A percentile compares a stretch with the other conserved stretches of the same genome.
Conservation (phyloP, 1,284 basidiomycete genomes). For the Sanghuangporus weigelae region DNA sequence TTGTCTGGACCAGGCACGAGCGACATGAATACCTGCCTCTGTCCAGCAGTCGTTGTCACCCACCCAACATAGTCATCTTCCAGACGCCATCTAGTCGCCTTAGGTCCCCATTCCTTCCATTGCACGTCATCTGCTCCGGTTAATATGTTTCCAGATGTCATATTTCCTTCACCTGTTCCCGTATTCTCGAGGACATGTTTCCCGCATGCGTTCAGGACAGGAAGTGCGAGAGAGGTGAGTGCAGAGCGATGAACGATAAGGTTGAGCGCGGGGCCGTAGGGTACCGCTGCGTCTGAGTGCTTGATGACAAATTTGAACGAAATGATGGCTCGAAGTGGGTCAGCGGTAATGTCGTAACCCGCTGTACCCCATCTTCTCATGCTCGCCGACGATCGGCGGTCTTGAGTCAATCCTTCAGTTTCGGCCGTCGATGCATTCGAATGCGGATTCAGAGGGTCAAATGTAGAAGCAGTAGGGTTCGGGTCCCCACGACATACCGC, state of each 20-base stretch:
- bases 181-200: not conserved
- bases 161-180: not conserved
- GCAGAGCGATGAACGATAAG: constrained; percentile 10
- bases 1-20: too few species aligned
- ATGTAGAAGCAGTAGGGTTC: constrained; percentile 1
- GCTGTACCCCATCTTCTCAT: not conserved
- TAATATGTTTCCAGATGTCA: not conserved
- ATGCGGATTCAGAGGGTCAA: not conserved
- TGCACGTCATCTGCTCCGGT: too few species aligned
- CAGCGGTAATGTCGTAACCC: not conserved
- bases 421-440: not conserved
- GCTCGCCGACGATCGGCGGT: not conserved
- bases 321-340: constrained; percentile 3
- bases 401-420: not conserved
- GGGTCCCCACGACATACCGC: constrained; percentile 8
- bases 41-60: constrained; percentile 9
- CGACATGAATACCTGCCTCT: constrained; percentile 2
- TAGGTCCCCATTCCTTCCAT: constrained; percentile 12
- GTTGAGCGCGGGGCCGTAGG: not conserved
- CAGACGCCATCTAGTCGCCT: not conserved
- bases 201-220: not conserved
- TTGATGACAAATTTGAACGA: not conserved
- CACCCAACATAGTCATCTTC: not conserved
- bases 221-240: constrained; percentile 3
- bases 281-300: not conserved